phyloP scores from a whole-genome alignment of 768 basidiomycete species.

The Mycena indigotica region DNA sequence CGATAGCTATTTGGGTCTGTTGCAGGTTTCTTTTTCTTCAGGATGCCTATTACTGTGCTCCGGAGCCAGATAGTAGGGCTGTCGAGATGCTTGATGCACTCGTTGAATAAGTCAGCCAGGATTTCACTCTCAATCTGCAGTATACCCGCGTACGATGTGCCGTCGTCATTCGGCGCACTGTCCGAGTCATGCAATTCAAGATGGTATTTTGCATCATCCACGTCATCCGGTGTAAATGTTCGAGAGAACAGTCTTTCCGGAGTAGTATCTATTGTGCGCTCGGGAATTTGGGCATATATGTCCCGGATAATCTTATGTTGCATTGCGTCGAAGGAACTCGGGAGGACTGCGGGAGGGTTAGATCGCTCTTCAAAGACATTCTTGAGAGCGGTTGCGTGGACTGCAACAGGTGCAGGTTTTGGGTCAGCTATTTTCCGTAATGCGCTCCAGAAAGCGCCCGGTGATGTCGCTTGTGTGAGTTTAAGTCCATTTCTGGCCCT shows the following conservation, averaged over 20 bases:
- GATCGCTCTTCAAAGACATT: background rate
- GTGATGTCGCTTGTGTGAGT: conserved; percentile 1
- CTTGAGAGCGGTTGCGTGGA: conserved; percentile 2
- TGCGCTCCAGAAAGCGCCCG: conserved; percentile 9
- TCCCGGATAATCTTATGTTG: conserved; percentile 1
- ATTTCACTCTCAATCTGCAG: conserved; percentile 2
- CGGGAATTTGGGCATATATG: background rate
- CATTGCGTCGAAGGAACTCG: background rate
- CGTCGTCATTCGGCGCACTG: conserved; percentile 1
- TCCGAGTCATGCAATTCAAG: background rate
- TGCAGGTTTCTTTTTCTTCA: conserved; percentile 20
- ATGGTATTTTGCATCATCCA: conserved; percentile 1
- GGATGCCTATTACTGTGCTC: background rate
- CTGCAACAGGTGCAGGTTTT: background rate
- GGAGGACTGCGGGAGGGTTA: conserved; percentile 1
- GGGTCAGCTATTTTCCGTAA: conserved; percentile 7
- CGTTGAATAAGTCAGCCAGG: background rate
- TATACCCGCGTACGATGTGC: background rate
- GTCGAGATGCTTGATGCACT: background rate
- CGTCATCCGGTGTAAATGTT: background rate
- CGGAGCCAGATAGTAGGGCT: conserved; percentile 3
- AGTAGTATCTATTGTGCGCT: background rate
- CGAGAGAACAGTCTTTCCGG: background rate
- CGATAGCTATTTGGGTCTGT: conserved; percentile 21
- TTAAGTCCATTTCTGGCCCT: conserved; percentile 4